A percentile compares a stretch with the other conserved stretches of the same genome.
Evolutionary conservation across 352 stramenopile genomes (phyloP).

Genomic region (Pythium sp.): DNA sequence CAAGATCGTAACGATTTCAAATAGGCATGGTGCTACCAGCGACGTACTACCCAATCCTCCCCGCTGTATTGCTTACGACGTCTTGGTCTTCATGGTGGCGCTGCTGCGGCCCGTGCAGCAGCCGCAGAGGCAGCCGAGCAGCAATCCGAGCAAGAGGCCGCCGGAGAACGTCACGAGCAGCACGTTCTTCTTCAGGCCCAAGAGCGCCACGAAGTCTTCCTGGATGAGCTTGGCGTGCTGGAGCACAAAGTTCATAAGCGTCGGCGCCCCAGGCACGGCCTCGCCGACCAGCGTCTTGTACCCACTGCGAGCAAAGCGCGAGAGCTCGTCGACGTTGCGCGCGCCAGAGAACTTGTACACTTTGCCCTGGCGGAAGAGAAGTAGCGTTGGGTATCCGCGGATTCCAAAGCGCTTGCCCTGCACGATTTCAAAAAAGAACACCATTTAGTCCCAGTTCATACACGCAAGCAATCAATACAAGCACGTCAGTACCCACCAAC

Average conservation of each 20-base stretch:
- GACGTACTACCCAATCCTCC: not conserved
- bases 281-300: conserved; percentile 51
- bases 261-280: conserved; percentile 31
- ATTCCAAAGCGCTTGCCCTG: conserved; percentile 83
- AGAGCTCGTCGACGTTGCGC: conserved; percentile 56
- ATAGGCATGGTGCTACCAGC: not conserved
- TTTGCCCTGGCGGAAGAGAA: conserved; percentile 75
- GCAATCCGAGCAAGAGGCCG: conserved; percentile 56
- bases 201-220: conserved; percentile 61
- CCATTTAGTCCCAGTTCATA: not conserved
- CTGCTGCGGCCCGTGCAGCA: conserved; percentile 58
- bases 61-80: conserved; percentile 31
- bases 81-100: conserved; percentile 50
- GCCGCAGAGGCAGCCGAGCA: conserved; percentile 67
- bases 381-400: conserved; percentile 70
- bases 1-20: not conserved
- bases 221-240: conserved; percentile 52
- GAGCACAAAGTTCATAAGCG: conserved; percentile 31
- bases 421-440: not conserved
- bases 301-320: conserved; percentile 53
- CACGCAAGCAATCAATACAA: not conserved
- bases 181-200: conserved; percentile 83
- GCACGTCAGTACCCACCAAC: conserved; percentile 25
- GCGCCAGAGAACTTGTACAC: conserved; percentile 72
- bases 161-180: conserved; percentile 70